These are phyloP conservation scores for Hebeloma cylindrosporum DNA, from an alignment of 768 basidiomycete species.

Conservation along the genomic window DNA sequence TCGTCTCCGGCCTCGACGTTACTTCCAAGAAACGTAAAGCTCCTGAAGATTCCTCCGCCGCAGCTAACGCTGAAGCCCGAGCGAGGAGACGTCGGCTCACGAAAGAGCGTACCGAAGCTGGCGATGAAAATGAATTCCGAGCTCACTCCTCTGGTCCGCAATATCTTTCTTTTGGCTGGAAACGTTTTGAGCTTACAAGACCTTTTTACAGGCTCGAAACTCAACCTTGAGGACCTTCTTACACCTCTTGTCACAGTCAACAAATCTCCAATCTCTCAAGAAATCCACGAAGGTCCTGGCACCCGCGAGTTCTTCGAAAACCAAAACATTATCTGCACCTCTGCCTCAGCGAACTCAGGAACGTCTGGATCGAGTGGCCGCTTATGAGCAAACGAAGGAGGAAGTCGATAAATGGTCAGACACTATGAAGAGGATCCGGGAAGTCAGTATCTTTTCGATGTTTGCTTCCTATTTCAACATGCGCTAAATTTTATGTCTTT, in stretches of 20 bases:
- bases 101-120: constrained; percentile 74
- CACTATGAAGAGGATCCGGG: constrained; percentile 89
- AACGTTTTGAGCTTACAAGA: neutral
- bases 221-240: constrained; percentile 74
- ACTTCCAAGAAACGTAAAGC: constrained; percentile 70
- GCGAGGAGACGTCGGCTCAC: constrained; percentile 60
- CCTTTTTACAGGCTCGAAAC: constrained; percentile 44
- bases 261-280: constrained; percentile 64
- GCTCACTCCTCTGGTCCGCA: constrained; percentile 52
- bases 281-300: constrained; percentile 67
- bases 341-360: constrained; percentile 87
- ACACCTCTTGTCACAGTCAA: constrained; percentile 67
- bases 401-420: constrained; percentile 94
- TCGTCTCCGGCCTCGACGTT: constrained; percentile 68
- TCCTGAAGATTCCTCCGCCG: constrained; percentile 34
- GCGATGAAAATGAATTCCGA: constrained; percentile 80
- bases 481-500: constrained; percentile 5
- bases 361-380: constrained; percentile 87
- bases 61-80: constrained; percentile 25
- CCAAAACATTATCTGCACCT: constrained; percentile 75
- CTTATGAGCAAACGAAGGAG: constrained; percentile 89
- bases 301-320: constrained; percentile 47
- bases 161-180: constrained; percentile 7
- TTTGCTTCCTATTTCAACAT: constrained; percentile 1
- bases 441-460: constrained; percentile 44